Base-by-base conservation (phyloP, 306 rosid genomes). In the Cicer yamashitae region DNA sequence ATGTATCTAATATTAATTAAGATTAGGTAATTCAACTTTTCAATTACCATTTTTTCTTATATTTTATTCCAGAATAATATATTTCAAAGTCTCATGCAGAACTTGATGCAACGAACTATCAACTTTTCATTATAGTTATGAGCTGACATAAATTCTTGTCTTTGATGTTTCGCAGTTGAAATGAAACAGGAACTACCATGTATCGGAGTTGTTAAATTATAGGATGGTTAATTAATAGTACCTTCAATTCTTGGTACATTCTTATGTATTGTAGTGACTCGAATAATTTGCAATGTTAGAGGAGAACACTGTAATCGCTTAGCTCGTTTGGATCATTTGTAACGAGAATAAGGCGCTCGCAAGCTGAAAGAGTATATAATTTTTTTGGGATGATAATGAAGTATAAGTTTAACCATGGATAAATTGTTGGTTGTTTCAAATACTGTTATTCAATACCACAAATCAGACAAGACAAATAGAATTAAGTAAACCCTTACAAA, bases 231-330 rank as follows among this genome's bases (percentile, higher is more conserved):
- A 12, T 14, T 78, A 73, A 67, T 39, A 17, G 15, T 80, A 86
- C 98, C 96, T 86, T 80, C 7, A 72, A 77, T 25, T 88, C 94
- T 67, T 54, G 82, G 71, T 86, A 90, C 80, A 86, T 54, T 69
- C 80, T 88, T 74, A 91, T 56, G 77, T 88, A 86, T 47, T 90
- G 83, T 52, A 82, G 80, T 6, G 98, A 89, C 79, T 84, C 82
- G 65, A 82, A 90, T 50, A 89, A 87, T 52, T 97, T 97, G 81
- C 97, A 94, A 39, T 90, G 98, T 78, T 94, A 91, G 70, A 94
- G 96, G 74, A 94, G 98, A 82, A 89, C 84, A 86, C 96, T 89
- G 77, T 91, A 94, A 77, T 94, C 98, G 80, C 96, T 85, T 47
- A 94, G 77, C 71, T 94, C 98, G 70, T 87, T 94, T 10, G 81